Base-by-base conservation (phyloP, 805 yeast genomes). In the Metschnikowia shivogae region DNA sequence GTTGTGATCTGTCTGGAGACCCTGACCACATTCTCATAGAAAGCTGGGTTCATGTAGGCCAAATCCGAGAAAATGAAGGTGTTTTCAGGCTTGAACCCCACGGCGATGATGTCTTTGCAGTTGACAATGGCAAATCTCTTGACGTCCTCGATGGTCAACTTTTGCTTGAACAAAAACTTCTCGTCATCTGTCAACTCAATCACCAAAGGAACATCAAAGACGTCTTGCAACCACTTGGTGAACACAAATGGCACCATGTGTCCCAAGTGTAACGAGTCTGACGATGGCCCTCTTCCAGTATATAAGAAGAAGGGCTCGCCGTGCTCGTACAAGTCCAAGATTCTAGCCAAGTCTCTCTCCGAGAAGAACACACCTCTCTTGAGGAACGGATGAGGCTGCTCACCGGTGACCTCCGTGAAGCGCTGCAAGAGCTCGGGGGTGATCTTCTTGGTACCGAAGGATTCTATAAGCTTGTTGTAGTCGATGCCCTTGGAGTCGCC, bases 211-310 rank as follows among this genome's bases (percentile, higher is more conserved):
- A 81, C 97, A 63, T 93, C 98, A 64, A 93, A 93, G 2, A 92
- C 98, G 37, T 92, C 97, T 67, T 93, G 99, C 58, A 93, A 76
- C 98, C 98, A 93, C 67, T 90, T 89, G 45, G 99, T 93, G 73
- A 93, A 93, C 28, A 86, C 67, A 62, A 93, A 93, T 13, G 99
- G 99, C 49, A 90, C 78, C 89, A 92, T 83, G 67, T 93, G 99
- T 43, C 99, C 99, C 70, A 93, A 74, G 64, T 93, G 99, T 87
- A 93, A 84, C 17, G 93, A 84, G 57, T 85, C 96, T 34, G 90
- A 81, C 1, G 96, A 86, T 31, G 99, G 98, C 5, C 99, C 99
- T 65, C 99, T 80, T 33, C 99, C 99, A 12, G 99, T 93, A 65
- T 93, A 93, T 50, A 93, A 71, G 72, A 92, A 93, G 67, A 93